Percentiles rank a stretch among this genome's conserved stretches.
These are phyloP conservation scores for Davidsoniella neocaledoniae DNA, from an alignment of 2,329 filamentous ascomycete genomes.

Conservation along the genomic window DNA sequence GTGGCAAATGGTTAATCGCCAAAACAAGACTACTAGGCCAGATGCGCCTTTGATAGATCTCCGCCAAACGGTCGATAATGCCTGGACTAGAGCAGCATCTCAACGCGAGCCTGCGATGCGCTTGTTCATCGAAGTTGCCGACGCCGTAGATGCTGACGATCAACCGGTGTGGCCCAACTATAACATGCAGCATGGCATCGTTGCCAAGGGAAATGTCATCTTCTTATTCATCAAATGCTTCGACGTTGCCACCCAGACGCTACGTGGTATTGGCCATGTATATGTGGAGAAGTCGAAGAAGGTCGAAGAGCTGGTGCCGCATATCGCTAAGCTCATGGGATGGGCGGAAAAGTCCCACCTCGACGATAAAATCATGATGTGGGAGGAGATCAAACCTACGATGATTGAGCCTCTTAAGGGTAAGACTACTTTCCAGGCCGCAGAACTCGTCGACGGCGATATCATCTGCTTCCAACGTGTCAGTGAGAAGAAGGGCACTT, in stretches of 20 bases:
- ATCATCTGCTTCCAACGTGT: conserved; percentile 84
- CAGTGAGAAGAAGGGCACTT: conserved; percentile 27
- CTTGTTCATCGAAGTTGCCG: conserved; percentile 70
- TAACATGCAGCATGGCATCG: conserved; percentile 36
- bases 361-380: conserved; percentile 50
- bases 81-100: conserved; percentile 33
- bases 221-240: conserved; percentile 90
- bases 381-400: conserved; percentile 92
- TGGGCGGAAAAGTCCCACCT: conserved; percentile 62
- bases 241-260: conserved; percentile 55
- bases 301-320: conserved; percentile 64
- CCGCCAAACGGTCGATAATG: conserved; percentile 61
- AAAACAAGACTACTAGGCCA: conserved; percentile 89
- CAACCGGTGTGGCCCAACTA: conserved; percentile 55
- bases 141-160: conserved; percentile 49
- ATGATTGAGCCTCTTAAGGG: conserved; percentile 94
- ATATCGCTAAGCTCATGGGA: conserved; percentile 67
- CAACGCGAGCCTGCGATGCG: conserved; percentile 57
- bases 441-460: conserved; percentile 92
- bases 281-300: conserved; percentile 81
- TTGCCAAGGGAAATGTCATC: conserved; percentile 46
- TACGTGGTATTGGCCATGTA: conserved; percentile 64
- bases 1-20: conserved; percentile 96
- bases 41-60: conserved; percentile 72
- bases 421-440: conserved; percentile 74